Base-by-base conservation (phyloP, 768 basidiomycete genomes). In the Atractiella rhizophila region DNA sequence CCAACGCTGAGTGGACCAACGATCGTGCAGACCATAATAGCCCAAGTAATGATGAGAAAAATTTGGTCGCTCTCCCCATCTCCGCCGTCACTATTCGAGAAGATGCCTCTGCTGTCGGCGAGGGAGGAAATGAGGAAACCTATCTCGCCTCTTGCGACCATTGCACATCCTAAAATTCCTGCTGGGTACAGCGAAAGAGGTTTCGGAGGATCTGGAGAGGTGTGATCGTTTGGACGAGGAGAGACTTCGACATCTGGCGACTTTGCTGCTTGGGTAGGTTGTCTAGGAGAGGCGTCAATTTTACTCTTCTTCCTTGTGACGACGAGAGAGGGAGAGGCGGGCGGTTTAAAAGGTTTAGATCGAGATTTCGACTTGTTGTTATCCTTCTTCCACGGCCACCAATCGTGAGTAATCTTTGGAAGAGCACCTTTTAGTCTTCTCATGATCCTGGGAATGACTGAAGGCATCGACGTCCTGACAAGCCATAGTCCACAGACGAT, bases 141-240 rank as follows among this genome's bases (percentile, higher is more conserved):
- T 21, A 75, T 73, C 55, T 75, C 73, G 1, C 74, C 74, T 2
- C 74, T 64, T 0, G 73, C 67, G 27, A 74, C 66, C 66, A 75
- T 69, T 0, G 70, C 71, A 4, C 69, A 52, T 0, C 68, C 68
- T 16, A 13, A 3, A 21, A 36, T 9, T n/a, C 18, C n/a, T n/a
- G n/a, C n/a, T n/a, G n/a, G n/a, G n/a, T n/a, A n/a, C n/a, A n/a
- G n/a, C n/a, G n/a, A n/a, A n/a, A n/a, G n/a, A n/a, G n/a, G n/a
- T n/a, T n/a, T n/a, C n/a, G n/a, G n/a, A n/a, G n/a, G n/a, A n/a
- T n/a, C n/a, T n/a, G n/a, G n/a, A n/a, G n/a, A n/a, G n/a, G n/a
- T n/a, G n/a, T n/a, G n/a, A n/a, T n/a, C n/a, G n/a, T n/a, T n/a
- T n/a, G n/a, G n/a, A n/a, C n/a, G n/a, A n/a, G n/a, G n/a, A n/a